Conservation (phyloP, 129 eudicot species). For the Pittosporum tobira region DNA sequence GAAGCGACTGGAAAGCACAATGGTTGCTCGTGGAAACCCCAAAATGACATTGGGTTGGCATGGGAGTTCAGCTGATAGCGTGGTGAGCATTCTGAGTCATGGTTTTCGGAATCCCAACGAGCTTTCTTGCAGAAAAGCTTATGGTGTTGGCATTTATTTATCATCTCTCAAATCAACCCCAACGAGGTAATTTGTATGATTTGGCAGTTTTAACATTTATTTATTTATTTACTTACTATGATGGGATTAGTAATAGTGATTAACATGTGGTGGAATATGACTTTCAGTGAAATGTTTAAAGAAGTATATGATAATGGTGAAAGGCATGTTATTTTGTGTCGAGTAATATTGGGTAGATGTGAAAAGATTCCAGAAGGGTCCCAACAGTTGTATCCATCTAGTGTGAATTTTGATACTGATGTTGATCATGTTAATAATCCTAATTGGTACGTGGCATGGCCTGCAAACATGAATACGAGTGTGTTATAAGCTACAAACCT, state of each 20-base stretch:
- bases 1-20: conserved; percentile 23
- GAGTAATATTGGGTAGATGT: conserved; percentile 37
- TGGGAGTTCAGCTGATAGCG: conserved; percentile 28
- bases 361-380: conserved; percentile 36
- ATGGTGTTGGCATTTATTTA: conserved; percentile 36
- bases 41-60: conserved; percentile 40
- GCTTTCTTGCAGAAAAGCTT: conserved; percentile 11
- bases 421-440: conserved; percentile 38
- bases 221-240: not conserved
- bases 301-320: conserved; percentile 40
- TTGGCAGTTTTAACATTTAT: not conserved
- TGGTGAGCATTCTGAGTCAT: conserved; percentile 27
- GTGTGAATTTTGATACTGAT: conserved; percentile 34
- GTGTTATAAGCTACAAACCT: conserved; percentile 34
- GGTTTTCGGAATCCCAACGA: conserved; percentile 29
- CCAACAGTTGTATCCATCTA: conserved; percentile 33
- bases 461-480: conserved; percentile 42
- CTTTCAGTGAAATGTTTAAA: conserved; percentile 27
- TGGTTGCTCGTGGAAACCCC: conserved; percentile 32
- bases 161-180: conserved; percentile 23
- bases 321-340: conserved; percentile 32
- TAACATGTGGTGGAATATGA: not conserved
- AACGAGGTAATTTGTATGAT: conserved; percentile 19
- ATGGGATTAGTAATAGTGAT: not conserved
- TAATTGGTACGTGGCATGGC: conserved; percentile 39